These are phyloP conservation scores for Spathaspora arborariae DNA, from an alignment of 805 yeast species.

Conservation along the genomic window DNA sequence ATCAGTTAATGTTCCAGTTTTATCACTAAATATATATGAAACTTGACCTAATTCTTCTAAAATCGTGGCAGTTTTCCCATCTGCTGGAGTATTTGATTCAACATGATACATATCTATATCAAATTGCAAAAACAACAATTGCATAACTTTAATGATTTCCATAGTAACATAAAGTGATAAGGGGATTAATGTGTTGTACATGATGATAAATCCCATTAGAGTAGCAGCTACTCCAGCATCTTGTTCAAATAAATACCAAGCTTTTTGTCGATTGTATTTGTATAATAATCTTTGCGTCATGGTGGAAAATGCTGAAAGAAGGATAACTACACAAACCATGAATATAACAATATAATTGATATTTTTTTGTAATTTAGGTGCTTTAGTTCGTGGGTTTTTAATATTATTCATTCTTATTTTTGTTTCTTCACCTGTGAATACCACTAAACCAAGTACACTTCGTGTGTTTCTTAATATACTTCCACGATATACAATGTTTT, in stretches of 20 bases:
- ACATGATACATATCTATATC: slow-evolving; percentile 94
- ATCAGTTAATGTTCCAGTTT: slow-evolving; percentile 96
- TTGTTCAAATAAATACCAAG: slow-evolving; percentile 70
- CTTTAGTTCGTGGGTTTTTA: slow-evolving; percentile 83
- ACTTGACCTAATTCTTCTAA: slow-evolving; percentile 97
- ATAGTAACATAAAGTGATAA: slow-evolving; percentile 91
- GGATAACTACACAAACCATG: slow-evolving; percentile 80
- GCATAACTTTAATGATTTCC: slow-evolving; percentile 92
- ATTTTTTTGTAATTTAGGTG: slow-evolving; percentile 83
- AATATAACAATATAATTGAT: slow-evolving; percentile 81
- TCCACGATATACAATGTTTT: slow-evolving; percentile 87
- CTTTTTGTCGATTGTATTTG: slow-evolving; percentile 33
- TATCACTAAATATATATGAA: slow-evolving; percentile 89
- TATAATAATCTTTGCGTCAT: slow-evolving; percentile 66
- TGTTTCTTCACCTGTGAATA: slow-evolving; percentile 94
- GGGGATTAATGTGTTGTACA: slow-evolving; percentile 96
- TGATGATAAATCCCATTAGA: slow-evolving; percentile 91
- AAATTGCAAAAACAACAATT: slow-evolving; percentile 73
- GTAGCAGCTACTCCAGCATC: slow-evolving; percentile 88
- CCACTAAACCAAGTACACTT: slow-evolving; percentile 69
- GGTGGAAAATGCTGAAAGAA: slow-evolving; percentile 73
- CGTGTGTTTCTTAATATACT: slow-evolving; percentile 83
- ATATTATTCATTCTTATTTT: slow-evolving; percentile 94
- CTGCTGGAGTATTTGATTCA: slow-evolving; percentile 85
- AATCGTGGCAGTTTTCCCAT: slow-evolving; percentile 91